phyloP scores from a whole-genome alignment of 768 basidiomycete genomes.

The Mrakia hoshinonis region DNA sequence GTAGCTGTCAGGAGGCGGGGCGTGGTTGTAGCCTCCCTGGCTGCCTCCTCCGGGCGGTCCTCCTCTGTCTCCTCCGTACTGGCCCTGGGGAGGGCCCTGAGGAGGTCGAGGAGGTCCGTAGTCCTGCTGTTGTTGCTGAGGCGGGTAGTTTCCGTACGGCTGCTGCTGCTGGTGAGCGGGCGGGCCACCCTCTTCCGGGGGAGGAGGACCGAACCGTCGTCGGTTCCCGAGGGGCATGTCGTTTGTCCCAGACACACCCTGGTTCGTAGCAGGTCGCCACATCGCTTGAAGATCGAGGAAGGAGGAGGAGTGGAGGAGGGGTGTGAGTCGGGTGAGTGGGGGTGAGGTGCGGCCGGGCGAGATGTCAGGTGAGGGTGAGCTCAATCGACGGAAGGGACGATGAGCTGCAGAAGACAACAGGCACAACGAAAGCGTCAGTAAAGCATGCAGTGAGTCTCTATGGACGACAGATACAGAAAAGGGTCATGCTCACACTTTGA shows the following conservation, averaged over 20 bases:
- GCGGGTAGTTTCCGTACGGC: slow-evolving; percentile 77
- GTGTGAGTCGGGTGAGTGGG: not conserved
- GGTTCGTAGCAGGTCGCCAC: slow-evolving; percentile 18
- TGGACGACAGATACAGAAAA: too few relatives aligned
- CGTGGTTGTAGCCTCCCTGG: slow-evolving; percentile 1
- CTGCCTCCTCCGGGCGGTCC: not conserved
- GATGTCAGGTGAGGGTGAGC: not conserved
- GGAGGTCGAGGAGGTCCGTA: slow-evolving; percentile 1
- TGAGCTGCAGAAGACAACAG: not conserved
- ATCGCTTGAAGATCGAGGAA: not conserved
- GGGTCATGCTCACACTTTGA: too few relatives aligned
- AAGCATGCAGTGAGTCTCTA: too few relatives aligned
- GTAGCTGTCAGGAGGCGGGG: slow-evolving; percentile 11
- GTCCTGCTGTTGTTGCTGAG: slow-evolving; percentile 26
- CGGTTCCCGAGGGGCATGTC: slow-evolving; percentile 63
- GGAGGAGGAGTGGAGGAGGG: not conserved
- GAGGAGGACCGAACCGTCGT: slow-evolving; percentile 83
- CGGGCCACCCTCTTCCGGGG: slow-evolving; percentile 66
- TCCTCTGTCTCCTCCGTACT: slow-evolving; percentile 3
- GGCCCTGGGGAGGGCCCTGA: not conserved
- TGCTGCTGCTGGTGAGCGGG: slow-evolving; percentile 77
- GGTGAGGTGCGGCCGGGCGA: not conserved
- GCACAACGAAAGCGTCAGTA: not conserved
- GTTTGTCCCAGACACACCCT: slow-evolving; percentile 14
- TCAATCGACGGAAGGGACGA: not conserved